Percentiles rank a stretch among this genome's conserved stretches.
Conservation (phyloP, 768 basidiomycete species). For the Termitomyces sp. region DNA sequence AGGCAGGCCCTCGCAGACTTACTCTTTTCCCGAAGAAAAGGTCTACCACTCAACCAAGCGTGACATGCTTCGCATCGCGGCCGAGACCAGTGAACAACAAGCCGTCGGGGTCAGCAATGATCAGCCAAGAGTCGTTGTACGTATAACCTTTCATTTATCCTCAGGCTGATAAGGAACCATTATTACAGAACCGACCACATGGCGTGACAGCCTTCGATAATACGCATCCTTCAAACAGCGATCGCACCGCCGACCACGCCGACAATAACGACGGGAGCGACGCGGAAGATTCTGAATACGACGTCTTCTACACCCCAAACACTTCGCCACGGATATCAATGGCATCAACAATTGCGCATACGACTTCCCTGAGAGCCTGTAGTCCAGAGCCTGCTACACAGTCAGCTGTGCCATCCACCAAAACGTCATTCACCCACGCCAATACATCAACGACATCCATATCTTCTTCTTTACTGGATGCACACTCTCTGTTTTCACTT, state of each 20-base stretch:
- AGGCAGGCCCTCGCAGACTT: conserved; percentile 62
- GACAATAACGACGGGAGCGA: conserved; percentile 20
- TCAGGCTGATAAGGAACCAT: conserved; percentile 8
- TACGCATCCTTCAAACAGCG: conserved; percentile 2
- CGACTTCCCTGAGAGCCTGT: conserved; percentile 24
- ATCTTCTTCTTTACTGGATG: conserved; percentile 38
- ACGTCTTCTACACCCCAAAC: conserved; percentile 63
- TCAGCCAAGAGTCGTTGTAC: conserved; percentile 9
- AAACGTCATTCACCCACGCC: conserved; percentile 18
- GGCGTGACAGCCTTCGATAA: conserved; percentile 15
- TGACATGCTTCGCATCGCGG: conserved; percentile 50
- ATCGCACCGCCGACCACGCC: conserved; percentile 7
- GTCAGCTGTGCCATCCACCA: conserved; percentile 21
- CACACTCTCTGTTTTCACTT: conserved; percentile 39
- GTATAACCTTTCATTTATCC: not conserved
- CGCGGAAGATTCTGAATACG: conserved; percentile 35
- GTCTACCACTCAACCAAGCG: conserved; percentile 51
- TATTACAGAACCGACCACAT: conserved; percentile 10
- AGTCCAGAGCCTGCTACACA: conserved; percentile 15
- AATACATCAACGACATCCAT: conserved; percentile 33
- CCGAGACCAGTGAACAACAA: conserved; percentile 24
- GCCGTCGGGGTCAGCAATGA: conserved; percentile 8
- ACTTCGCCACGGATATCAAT: conserved; percentile 52
- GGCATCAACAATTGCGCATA: conserved; percentile 25
- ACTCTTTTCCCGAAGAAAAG: conserved; percentile 42